Evolutionary conservation across 306 rosid genomes (phyloP).

Genomic region (Bauhinia variegata): DNA sequence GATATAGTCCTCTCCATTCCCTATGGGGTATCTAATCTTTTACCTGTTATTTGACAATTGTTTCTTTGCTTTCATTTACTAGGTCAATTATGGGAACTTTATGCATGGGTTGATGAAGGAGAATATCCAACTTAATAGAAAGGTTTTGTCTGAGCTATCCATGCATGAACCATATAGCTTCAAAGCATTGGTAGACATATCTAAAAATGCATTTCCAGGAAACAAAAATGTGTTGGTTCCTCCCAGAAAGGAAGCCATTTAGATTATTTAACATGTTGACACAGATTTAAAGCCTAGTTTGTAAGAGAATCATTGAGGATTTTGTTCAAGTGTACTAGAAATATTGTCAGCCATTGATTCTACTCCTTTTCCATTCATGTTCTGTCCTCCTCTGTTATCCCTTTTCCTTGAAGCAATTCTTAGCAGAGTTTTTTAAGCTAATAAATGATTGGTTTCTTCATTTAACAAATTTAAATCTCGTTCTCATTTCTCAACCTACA

Average conservation of each 20-base stretch:
- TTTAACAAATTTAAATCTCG: too few species aligned
- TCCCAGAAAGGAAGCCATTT: constrained; percentile 62
- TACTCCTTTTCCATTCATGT: neutral
- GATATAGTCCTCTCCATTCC: too few species aligned
- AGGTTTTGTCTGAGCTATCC: constrained; percentile 84
- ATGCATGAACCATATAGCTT: constrained; percentile 89
- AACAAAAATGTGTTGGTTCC: constrained; percentile 69
- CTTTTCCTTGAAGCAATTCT: too few species aligned
- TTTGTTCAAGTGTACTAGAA: too few species aligned
- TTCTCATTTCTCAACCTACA: too few species aligned
- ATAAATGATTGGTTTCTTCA: too few species aligned
- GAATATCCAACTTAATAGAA: constrained; percentile 89
- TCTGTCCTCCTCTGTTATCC: neutral
- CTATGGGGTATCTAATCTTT: too few species aligned
- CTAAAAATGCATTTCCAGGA: constrained; percentile 75
- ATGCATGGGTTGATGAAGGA: constrained; percentile 92
- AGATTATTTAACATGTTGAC: constrained; percentile 24
- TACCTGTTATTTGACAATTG: too few species aligned
- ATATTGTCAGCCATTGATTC: too few species aligned
- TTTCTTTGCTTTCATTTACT: constrained; percentile 14
- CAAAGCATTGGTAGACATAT: constrained; percentile 77
- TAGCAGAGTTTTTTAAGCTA: too few species aligned
- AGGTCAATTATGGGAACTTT: constrained; percentile 91
- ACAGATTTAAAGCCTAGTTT: constrained; percentile 32
- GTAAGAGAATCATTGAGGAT: too few species aligned